A percentile compares a stretch with the other conserved stretches of the same genome.
These are phyloP conservation scores for Spinacia oleracea DNA, from an alignment of 179 eudicot species.

Conservation along the genomic window DNA sequence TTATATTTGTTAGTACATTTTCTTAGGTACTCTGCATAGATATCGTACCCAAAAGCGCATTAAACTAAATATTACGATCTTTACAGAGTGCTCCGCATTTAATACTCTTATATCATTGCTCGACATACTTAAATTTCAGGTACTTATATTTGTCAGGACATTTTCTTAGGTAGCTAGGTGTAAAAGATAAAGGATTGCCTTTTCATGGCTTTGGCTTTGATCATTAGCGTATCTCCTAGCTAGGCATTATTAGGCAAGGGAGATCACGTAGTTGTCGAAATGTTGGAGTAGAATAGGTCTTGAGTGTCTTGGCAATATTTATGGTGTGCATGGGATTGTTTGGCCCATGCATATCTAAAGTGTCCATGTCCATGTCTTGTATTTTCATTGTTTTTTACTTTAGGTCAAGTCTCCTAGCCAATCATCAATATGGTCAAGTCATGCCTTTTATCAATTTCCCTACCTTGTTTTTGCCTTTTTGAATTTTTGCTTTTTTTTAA, in stretches of 20 bases:
- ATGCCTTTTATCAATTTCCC: neutral
- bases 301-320: no score
- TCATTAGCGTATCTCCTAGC: neutral
- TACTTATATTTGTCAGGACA: no score
- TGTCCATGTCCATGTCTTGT: neutral
- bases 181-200: neutral
- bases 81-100: no score
- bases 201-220: neutral
- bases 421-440: neutral
- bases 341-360: slow-evolving; percentile 11
- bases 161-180: no score
- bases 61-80: no score
- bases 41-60: no score
- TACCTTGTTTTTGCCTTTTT: neutral
- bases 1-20: no score
- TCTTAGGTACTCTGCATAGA: no score
- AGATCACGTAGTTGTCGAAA: neutral
- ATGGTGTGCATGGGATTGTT: slow-evolving; percentile 2
- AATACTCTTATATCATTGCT: no score
- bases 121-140: no score
- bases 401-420: slow-evolving; percentile 7
- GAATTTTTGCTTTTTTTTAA: neutral
- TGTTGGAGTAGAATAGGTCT: no score
- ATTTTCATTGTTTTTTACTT: neutral
- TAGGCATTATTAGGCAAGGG: no score